Evolutionary conservation across 1,284 basidiomycete genomes (phyloP).

Genomic region (Ceratobasidium sp.): DNA sequence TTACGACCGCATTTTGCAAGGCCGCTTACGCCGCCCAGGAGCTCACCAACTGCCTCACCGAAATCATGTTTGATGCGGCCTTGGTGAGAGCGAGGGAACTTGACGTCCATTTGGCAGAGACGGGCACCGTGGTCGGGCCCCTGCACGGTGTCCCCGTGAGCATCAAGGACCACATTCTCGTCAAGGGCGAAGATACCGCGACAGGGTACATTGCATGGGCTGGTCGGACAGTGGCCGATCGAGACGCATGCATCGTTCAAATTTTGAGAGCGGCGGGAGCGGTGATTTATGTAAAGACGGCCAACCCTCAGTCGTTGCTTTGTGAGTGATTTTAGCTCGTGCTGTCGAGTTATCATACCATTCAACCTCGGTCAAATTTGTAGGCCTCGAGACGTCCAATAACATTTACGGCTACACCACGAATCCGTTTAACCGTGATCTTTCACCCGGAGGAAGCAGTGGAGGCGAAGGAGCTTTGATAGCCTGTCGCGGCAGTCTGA

Average conservation of each 20-base stretch:
- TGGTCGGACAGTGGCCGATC: constrained; percentile 53
- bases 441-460: constrained; percentile 66
- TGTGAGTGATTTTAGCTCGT: constrained; percentile 48
- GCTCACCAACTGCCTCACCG: constrained; percentile 54
- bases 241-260: constrained; percentile 47
- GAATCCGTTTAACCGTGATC: constrained; percentile 62
- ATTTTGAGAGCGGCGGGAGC: constrained; percentile 62
- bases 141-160: constrained; percentile 60
- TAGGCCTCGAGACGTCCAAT: constrained; percentile 59
- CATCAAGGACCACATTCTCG: constrained; percentile 62
- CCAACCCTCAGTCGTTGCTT: constrained; percentile 62
- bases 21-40: constrained; percentile 50
- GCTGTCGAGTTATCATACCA: constrained; percentile 6
- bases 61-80: constrained; percentile 54
- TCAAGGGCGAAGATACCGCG: constrained; percentile 58
- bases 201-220: constrained; percentile 63
- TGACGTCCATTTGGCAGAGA: constrained; percentile 51
- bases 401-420: constrained; percentile 61
- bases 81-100: constrained; percentile 51
- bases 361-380: constrained; percentile 39
- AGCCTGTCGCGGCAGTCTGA: constrained; percentile 60
- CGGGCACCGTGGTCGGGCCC: constrained; percentile 52
- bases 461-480: constrained; percentile 72
- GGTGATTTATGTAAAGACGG: constrained; percentile 65
- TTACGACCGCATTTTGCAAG: constrained; percentile 49